Conservation (phyloP, 176 grass and related monocot genomes). For the Bothriochloa decipiens region DNA sequence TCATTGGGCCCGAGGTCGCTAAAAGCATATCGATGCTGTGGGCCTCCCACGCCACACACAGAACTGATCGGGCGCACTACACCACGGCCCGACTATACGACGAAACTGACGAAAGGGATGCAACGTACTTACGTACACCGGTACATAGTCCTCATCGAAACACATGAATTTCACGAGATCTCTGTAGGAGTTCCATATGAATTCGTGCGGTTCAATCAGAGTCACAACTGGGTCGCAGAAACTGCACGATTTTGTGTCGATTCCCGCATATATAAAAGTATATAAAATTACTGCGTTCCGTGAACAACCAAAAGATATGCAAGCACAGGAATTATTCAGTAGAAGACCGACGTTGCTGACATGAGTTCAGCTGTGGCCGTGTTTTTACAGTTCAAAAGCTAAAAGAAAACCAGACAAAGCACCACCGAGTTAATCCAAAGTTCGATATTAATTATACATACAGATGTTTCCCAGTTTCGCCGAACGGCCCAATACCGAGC, state of each 20-base stretch:
- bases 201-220: no score
- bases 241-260: background rate
- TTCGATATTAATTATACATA: conserved; percentile 37
- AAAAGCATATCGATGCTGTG: background rate
- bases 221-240: no score
- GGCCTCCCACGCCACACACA: background rate
- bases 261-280: background rate
- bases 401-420: background rate
- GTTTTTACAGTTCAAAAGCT: conserved; percentile 12
- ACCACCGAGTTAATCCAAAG: conserved; percentile 15
- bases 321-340: conserved; percentile 1
- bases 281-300: background rate
- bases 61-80: background rate
- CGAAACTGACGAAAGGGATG: background rate
- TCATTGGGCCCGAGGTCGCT: background rate
- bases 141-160: no score
- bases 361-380: conserved; percentile 9
- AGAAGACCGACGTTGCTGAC: background rate
- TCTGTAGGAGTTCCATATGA: no score
- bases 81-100: background rate
- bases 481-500: background rate
- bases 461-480: background rate
- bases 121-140: background rate
- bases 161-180: no score
- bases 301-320: background rate